These are phyloP conservation scores for Pisolithus tinctorius DNA, from an alignment of 768 basidiomycete genomes.

Conservation along the genomic window DNA sequence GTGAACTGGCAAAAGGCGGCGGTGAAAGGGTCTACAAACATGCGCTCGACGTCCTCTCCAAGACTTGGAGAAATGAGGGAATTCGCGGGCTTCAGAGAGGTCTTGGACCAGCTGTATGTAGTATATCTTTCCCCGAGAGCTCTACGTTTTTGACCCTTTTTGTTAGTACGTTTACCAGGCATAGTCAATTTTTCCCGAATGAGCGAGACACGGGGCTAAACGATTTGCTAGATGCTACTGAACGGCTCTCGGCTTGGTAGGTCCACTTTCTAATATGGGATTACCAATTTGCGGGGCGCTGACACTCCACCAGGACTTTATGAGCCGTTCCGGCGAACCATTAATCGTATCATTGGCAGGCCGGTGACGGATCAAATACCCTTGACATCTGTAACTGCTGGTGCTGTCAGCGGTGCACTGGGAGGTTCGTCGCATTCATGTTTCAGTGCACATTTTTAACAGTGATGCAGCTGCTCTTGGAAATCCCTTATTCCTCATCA, in stretches of 20 bases:
- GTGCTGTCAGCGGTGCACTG: conserved; percentile 84
- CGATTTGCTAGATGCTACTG: conserved; percentile 60
- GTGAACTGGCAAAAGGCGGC: conserved; percentile 78
- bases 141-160: conserved; percentile 5
- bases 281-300: conserved; percentile 4
- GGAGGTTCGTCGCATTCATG: conserved; percentile 50
- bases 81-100: conserved; percentile 90
- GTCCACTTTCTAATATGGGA: background rate
- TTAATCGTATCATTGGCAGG: conserved; percentile 67
- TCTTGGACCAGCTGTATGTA: conserved; percentile 70
- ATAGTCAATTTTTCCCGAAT: conserved; percentile 18
- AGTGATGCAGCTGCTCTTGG: conserved; percentile 56
- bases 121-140: conserved; percentile 7
- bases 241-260: conserved; percentile 87
- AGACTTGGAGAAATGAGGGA: conserved; percentile 89
- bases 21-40: conserved; percentile 78
- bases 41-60: conserved; percentile 78
- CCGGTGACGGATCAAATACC: conserved; percentile 60
- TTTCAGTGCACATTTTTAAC: background rate
- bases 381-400: conserved; percentile 75
- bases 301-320: conserved; percentile 67
- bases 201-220: conserved; percentile 2
- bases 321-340: conserved; percentile 73
- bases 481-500: conserved; percentile 90
- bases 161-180: conserved; percentile 87